Percentiles rank a stretch among this genome's conserved stretches.
phyloP scores from a whole-genome alignment of 805 yeast genomes.

The Priceomyces melissophilus region DNA sequence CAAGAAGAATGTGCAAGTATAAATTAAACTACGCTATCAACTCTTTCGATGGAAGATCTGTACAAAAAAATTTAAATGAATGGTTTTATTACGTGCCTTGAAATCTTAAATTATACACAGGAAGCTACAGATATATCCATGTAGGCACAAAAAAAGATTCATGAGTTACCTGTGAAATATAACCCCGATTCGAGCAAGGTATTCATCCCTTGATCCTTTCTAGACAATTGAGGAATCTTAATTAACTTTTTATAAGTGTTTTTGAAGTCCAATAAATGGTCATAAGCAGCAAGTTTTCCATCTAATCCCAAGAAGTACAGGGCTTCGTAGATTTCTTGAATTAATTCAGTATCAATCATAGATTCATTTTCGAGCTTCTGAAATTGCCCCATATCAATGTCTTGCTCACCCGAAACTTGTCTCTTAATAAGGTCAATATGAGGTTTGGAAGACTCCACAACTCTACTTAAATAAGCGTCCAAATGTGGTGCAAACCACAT shows the following conservation, averaged over 20 bases:
- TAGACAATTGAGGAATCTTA: not conserved
- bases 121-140: too few relatives aligned
- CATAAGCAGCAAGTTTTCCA: slow-evolving; percentile 23
- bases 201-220: too few relatives aligned
- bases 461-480: slow-evolving; percentile 17
- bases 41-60: too few relatives aligned
- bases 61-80: too few relatives aligned
- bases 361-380: not conserved
- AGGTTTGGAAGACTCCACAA: slow-evolving; percentile 4
- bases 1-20: too few relatives aligned
- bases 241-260: slow-evolving; percentile 4
- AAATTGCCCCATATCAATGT: not conserved
- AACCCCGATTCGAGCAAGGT: too few relatives aligned
- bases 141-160: too few relatives aligned
- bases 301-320: slow-evolving; percentile 23
- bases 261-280: slow-evolving; percentile 14
- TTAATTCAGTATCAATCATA: slow-evolving; percentile 16
- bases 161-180: too few relatives aligned
- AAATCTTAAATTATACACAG: too few relatives aligned
- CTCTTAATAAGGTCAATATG: slow-evolving; percentile 2
- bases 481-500: slow-evolving; percentile 36
- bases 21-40: too few relatives aligned
- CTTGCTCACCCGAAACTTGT: not conserved
- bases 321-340: slow-evolving; percentile 15
- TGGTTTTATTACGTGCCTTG: too few relatives aligned